Base-by-base conservation (phyloP, 768 basidiomycete species). In the Paxillus involutus region DNA sequence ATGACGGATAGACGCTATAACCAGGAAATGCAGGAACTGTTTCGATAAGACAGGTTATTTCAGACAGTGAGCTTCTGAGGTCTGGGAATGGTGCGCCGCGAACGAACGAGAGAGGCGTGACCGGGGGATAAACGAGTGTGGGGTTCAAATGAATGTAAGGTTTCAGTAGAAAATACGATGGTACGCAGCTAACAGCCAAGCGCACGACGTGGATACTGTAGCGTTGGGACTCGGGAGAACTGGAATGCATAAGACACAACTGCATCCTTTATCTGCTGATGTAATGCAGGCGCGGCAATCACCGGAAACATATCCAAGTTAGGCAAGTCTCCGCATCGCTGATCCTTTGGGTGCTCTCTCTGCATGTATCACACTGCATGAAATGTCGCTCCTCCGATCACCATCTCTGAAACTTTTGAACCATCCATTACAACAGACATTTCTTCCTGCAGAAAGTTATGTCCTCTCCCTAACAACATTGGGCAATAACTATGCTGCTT, bases 401-500 rank as follows among this genome's bases (percentile, higher is more conserved):
- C 35, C 69, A 1, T 59, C 63, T 7, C 49, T 72, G 43, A 49
- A 52, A 21, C 24, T 55, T 51, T 60, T 51, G 36, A 46, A 59
- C 30, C 46, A 60, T 9, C 64, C 72, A 8, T 44, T 73, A 43
- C 73, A 63, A 33, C 60, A 75, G 6, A 66, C 70, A 0, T 52
- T 49, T 4, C 64, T 79, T 9, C 75, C 75, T 0, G 72, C 72
- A 11, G 65, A 76, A 21, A 75, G 80, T 1, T 91, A 91, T 62
- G 77, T 91, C 12, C 71, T 91, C 5, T 77, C 82, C 0, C 71
- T 91, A 8, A 77, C 82, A 14, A 66, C 74, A 4, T 57, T 83
- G 6, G 66, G 67, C 0, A 67, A 72, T 54, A 83, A 84, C 52
- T 89, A 86, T 7, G 83, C 81, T 9, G 80, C 85, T 5, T 73